Evolutionary conservation across 2,329 filamentous ascomycete species (phyloP), one percentile per base, ranked within the genome.

Genomic region (Aspergillus sp.): DNA sequence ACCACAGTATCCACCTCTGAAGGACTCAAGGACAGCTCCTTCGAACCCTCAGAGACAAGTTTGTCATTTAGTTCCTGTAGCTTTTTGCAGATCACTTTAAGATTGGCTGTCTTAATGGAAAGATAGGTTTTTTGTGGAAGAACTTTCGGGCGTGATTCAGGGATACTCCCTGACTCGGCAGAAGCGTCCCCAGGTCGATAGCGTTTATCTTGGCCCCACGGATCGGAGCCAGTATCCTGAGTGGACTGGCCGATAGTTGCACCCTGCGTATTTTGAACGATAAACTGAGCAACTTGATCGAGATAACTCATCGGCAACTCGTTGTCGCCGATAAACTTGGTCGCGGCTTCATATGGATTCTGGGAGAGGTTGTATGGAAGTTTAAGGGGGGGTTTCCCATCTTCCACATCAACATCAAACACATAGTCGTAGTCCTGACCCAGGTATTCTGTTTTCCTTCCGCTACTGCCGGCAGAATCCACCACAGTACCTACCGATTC

Each of bases 351-450:
- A 72, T 96, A 98, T 0, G 92, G 91, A 65, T 97, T 97, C 70
- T 97, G 89, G 1, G 89, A 91, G 12, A 93, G 82, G 71, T 98
- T 97, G 76, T 90, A 98, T 0, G 93, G 92, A n/a, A 98, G 81
- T 74, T 97, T 97, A 45, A 98, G 80, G 0, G 93, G 86, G 12
- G 93, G 93, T 69, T 96, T 93, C 52, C 92, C 93, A 68, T 97
- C 93, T 71, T 96, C 91, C 61, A 97, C 96, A 66, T 96, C 93
- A 24, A 97, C 93, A 69, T 97, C 93, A 65, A 98, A 98, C 8
- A 99, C 93, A 68, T 89, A 97, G 71, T 99, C 95, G 72, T 96
- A 99, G 60, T 93, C 90, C 70, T 96, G 85, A 32, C 93, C 93
- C 1, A 90, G 81, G 70, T 93, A 89, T 57, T 87, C 82, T 7